A percentile compares a stretch with the other conserved stretches of the same genome.
Conservation (phyloP, 495 filamentous ascomycete genomes). For the Bacidia rubella region DNA sequence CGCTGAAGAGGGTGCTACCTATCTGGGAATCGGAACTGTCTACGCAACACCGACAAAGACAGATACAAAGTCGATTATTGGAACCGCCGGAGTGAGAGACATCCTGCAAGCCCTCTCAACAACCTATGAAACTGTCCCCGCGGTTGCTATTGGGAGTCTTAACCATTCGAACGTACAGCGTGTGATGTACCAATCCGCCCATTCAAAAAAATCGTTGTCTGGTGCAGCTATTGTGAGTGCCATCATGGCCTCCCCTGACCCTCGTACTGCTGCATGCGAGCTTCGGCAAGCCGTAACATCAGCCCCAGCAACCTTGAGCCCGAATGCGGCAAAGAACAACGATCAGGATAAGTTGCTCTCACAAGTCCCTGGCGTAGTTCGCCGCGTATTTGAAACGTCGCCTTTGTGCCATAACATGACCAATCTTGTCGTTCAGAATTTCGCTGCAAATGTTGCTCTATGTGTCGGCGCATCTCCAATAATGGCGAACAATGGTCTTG, state of each 20-base stretch:
- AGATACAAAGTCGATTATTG: slow-evolving; percentile 73
- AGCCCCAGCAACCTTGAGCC: slow-evolving; percentile 34
- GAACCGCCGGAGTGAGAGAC: slow-evolving; percentile 57
- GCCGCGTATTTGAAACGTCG: slow-evolving; percentile 40
- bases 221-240: slow-evolving; percentile 86
- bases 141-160: slow-evolving; percentile 81
- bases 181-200: slow-evolving; percentile 52
- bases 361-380: slow-evolving; percentile 42
- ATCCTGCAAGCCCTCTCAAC: slow-evolving; percentile 49
- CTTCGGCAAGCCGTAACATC: slow-evolving; percentile 38
- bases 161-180: slow-evolving; percentile 63
- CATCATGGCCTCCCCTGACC: slow-evolving; percentile 59
- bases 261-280: slow-evolving; percentile 42
- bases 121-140: slow-evolving; percentile 32
- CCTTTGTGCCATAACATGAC: slow-evolving; percentile 96
- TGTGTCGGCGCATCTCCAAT: slow-evolving; percentile 71
- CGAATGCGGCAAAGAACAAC: slow-evolving; percentile 15
- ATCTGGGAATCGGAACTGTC: slow-evolving; percentile 78
- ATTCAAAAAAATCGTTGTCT: slow-evolving; percentile 41
- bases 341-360: slow-evolving; percentile 26
- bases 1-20: slow-evolving; percentile 60
- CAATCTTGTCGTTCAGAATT: slow-evolving; percentile 83
- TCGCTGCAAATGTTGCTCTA: slow-evolving; percentile 80
- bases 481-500: slow-evolving; percentile 78
- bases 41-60: slow-evolving; percentile 69